These are phyloP conservation scores for Coniochaeta sp. DNA, from an alignment of 2,329 filamentous ascomycete species.

Conservation along the genomic window DNA sequence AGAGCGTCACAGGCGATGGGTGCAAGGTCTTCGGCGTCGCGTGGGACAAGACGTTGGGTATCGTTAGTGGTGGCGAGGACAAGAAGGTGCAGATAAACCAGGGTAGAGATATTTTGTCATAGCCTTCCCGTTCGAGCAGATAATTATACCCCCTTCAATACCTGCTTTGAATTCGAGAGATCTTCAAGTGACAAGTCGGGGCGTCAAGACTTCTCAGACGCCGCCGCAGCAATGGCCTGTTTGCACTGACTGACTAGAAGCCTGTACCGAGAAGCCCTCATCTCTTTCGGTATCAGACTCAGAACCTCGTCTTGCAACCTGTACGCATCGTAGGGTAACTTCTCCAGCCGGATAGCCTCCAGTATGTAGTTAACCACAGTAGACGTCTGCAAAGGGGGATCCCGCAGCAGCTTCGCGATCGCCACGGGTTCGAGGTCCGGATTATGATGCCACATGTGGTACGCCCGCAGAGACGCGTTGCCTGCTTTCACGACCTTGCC, in stretches of 20 bases:
- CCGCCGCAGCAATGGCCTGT: not conserved
- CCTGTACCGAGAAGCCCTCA: constrained; percentile 17
- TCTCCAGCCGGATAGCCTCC: constrained; percentile 43
- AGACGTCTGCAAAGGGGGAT: constrained; percentile 48
- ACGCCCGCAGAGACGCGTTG: constrained; percentile 43
- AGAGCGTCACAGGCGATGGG: constrained; percentile 67
- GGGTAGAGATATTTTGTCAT: constrained; percentile 43
- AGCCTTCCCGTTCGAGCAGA: constrained; percentile 1
- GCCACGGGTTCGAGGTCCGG: constrained; percentile 37
- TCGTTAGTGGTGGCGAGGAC: constrained; percentile 89
- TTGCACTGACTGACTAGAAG: constrained; percentile 18
- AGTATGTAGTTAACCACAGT: constrained; percentile 57
- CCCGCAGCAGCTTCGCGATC: constrained; percentile 49
- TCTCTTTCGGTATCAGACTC: constrained; percentile 18
- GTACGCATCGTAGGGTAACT: constrained; percentile 38
- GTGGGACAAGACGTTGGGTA: constrained; percentile 82
- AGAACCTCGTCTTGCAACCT: constrained; percentile 40
- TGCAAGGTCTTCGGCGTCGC: constrained; percentile 83
- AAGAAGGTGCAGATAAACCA: constrained; percentile 90
- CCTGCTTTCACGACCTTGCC: constrained; percentile 12
- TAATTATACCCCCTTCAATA: constrained; percentile 12
- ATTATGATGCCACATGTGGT: constrained; percentile 57
- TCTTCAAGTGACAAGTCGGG: too few species aligned
- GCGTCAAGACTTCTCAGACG: not conserved
- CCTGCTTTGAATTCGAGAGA: not conserved